Evolutionary conservation across 495 filamentous ascomycete genomes (phyloP), one percentile per base, ranked within the genome.

Genomic region (Jackrogersella multiformis): DNA sequence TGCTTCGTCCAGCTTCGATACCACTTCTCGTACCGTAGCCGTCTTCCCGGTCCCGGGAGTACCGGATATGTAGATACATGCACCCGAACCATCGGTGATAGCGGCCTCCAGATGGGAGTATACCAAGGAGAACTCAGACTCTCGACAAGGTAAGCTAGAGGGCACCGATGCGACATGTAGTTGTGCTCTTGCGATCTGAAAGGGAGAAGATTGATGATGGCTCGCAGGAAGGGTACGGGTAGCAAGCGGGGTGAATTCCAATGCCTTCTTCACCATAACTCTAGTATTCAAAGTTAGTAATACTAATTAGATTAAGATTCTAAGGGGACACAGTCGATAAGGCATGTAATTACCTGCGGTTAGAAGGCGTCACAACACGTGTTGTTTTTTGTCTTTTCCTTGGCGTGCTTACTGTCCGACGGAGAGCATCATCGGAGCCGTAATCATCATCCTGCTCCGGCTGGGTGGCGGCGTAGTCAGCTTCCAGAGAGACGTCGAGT

Each of bases 11-110:
- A 99, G 85, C 75, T 93, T 91, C 15, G 90, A 88, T 6, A 98
- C 89, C 2, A 97, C 95, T 78, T 98, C 96, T 57, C 96, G 90
- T 7, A 99, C 94, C 0, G 96, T 99, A 23, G 96, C 96, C 5
- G 96, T 99, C 74, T 99, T 99, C 54, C 96, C 96, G 0, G 96
- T 99, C n/a, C 96, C 96, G 0, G 96, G 96, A 0, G 94, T 97
- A 36, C 96, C 96, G n/a, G 96, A 97, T 56, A 99, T 98, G 79
- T 99, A 99, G 73, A 99, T 97, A 76, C 96, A 99, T 4, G 93
- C 87, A 6, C 96, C 96, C 4, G 90, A 90, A 35, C 94, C 96
- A 61, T 96, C 94, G 48, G 91, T 90, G 74, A 99, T 98, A 60
- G 96, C 96, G 8, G 93, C 89, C 68, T 96, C 93, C 38, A 99